Conservation (phyloP, 2,329 filamentous ascomycete genomes). For the Trichophaea hybrida region DNA sequence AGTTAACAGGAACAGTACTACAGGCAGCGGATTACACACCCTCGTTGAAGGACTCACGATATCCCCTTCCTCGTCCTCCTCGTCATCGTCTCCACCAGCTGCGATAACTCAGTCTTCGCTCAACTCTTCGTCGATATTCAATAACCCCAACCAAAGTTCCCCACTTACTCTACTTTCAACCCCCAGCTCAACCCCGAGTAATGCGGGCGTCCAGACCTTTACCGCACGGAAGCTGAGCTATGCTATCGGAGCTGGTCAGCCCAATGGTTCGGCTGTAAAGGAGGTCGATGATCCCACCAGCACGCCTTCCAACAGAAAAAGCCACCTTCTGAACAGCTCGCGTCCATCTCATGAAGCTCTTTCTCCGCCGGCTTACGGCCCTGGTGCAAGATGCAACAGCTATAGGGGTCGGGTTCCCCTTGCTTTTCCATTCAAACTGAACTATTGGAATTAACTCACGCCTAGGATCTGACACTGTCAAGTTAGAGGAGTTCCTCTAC, state of each 20-base stretch:
- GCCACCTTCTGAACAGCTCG: neutral
- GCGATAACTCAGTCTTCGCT: conserved; percentile 3
- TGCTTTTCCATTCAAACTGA: neutral
- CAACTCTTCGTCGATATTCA: conserved; percentile 17
- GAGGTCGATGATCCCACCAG: conserved; percentile 23
- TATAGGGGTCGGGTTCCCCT: conserved; percentile 13
- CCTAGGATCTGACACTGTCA: conserved; percentile 21
- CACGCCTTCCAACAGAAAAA: conserved; percentile 1
- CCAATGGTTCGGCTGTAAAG: conserved; percentile 17
- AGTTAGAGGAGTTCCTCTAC: conserved; percentile 24
- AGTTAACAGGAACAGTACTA: neutral
- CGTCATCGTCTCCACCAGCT: conserved; percentile 7
- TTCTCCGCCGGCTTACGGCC: conserved; percentile 1
- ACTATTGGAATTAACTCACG: neutral
- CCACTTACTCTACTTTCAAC: neutral
- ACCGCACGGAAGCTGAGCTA: conserved; percentile 1
- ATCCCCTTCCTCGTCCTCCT: conserved; percentile 14
- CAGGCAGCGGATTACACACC: conserved; percentile 12
- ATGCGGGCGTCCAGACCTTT: conserved; percentile 1
- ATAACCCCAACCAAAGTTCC: conserved; percentile 14
- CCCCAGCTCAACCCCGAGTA: conserved; percentile 10
- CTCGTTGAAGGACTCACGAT: conserved; percentile 19
- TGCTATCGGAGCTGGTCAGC: conserved; percentile 1
- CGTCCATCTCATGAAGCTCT: no score
- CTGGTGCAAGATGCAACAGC: conserved; percentile 11